These are phyloP conservation scores for Trichomonas tenax DNA, from an alignment of 208 protist species.

Conservation along the genomic window DNA sequence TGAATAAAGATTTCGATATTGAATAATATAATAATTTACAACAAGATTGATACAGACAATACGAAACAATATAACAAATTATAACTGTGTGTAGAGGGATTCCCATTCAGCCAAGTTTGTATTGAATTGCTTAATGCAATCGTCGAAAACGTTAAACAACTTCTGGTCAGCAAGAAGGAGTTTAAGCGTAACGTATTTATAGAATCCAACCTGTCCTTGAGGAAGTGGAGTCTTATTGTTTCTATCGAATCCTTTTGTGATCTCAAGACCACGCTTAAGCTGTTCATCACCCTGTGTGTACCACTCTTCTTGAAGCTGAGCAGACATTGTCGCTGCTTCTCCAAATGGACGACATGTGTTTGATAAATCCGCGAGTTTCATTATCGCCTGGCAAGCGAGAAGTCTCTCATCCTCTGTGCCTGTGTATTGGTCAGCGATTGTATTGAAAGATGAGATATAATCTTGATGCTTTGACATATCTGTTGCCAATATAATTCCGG, in stretches of 20 bases:
- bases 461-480: not conserved
- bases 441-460: not conserved
- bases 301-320: not conserved
- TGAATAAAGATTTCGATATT: too few relatives aligned
- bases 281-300: not conserved
- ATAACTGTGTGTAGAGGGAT: too few relatives aligned
- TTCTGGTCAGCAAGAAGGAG: too few relatives aligned
- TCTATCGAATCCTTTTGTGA: not conserved
- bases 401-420: not conserved
- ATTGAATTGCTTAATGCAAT: too few relatives aligned
- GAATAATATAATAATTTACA: too few relatives aligned
- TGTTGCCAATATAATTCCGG: not conserved
- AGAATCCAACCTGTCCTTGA: not conserved
- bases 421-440: not conserved
- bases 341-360: not conserved
- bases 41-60: too few relatives aligned
- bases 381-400: not conserved
- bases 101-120: too few relatives aligned
- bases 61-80: too few relatives aligned
- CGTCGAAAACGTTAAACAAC: too few relatives aligned
- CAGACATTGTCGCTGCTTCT: not conserved
- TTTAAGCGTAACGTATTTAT: not conserved
- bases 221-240: not conserved
- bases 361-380: not conserved
- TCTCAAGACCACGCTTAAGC: not conserved